A percentile compares a stretch with the other conserved stretches of the same genome.
Evolutionary conservation across 192 early-diverging fungal genomes (phyloP).

Genomic region (Entophlyctis luteolus): DNA sequence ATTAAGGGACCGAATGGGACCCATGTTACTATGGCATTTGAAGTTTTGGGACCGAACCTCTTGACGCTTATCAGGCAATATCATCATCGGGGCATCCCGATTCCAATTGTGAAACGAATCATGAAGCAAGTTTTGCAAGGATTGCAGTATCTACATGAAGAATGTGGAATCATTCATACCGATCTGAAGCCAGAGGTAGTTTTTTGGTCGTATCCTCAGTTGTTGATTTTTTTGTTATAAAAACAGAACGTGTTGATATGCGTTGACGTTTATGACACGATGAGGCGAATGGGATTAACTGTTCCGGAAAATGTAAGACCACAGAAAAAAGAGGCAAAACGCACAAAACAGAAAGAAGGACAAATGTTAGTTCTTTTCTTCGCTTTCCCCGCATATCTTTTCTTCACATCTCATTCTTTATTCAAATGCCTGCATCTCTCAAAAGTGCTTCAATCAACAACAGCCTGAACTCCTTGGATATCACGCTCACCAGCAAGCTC

Average conservation of each 20-base stretch:
- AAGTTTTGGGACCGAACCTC: conserved; percentile 93
- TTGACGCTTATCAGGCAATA: conserved; percentile 82
- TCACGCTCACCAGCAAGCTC: not conserved
- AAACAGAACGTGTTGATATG: conserved; percentile 83
- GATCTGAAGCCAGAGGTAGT: conserved; percentile 89
- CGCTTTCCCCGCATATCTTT: too few relatives aligned
- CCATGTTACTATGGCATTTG: conserved; percentile 95
- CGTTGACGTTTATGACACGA: conserved; percentile 79
- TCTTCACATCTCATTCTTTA: too few relatives aligned
- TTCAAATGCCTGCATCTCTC: too few relatives aligned
- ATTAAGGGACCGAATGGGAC: conserved; percentile 82
- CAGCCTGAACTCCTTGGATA: conserved; percentile 5
- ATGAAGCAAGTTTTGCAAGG: conserved; percentile 85
- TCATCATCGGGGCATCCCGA: conserved; percentile 78
- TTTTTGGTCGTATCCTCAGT: not conserved
- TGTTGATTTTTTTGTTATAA: not conserved
- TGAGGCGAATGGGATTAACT: conserved; percentile 50
- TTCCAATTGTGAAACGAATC: conserved; percentile 84
- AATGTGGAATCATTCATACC: conserved; percentile 96
- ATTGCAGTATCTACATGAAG: conserved; percentile 88
- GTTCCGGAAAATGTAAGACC: not conserved
- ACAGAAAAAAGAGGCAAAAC: not conserved
- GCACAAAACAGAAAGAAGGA: too few relatives aligned
- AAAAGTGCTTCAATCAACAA: conserved; percentile 17
- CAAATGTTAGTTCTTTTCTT: too few relatives aligned